Evolutionary conservation across 2,329 filamentous ascomycete species (phyloP), one percentile per base, ranked within the genome.

Genomic region (Pseudogymnoascus sp.): DNA sequence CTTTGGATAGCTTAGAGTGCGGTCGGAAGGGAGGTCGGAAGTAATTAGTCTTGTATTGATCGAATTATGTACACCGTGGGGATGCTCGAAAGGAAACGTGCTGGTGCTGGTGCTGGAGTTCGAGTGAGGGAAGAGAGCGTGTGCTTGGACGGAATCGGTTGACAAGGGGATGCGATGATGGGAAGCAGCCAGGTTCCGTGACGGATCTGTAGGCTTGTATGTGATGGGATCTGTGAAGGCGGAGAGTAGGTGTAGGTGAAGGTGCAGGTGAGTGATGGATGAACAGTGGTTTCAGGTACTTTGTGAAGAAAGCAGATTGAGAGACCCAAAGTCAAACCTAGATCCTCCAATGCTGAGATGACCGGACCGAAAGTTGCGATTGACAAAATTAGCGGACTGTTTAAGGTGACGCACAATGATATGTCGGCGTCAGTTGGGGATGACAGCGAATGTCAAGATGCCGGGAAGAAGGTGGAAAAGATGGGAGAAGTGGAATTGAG

Each of bases 41-140:
- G 6, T 25, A 78, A 76, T 74, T 75, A 77, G 77, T 74, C 78
- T 75, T 82, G 79, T 77, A 79, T 81, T 82, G 79, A 74, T 75
- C 73, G 74, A 68, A 69, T 79, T 91, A 91, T 90, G 81, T 91
- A 91, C 89, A 92, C 90, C 89, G 85, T 82, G 79, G 83, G 82
- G 84, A 81, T 85, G 87, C 89, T 87, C 82, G 78, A 90, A 91
- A 80, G 87, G 91, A 92, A 93, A 91, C 88, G 86, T 89, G 90
- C 87, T 91, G 89, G 88, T 92, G 89, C 75, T 79, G 62, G 65
- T 65, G 68, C 35, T 39, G 57, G 35, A 38, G 57, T 69, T 72
- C 69, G 69, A 65, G 62, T 65, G 67, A 69, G 67, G 66, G 70
- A 66, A 67, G 47, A 66, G 68, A 68, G 70, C 67, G 67, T 67